A percentile compares a stretch with the other conserved stretches of the same genome.
phyloP scores from a whole-genome alignment of 768 basidiomycete genomes.

The Rhizopogon salebrosus region DNA sequence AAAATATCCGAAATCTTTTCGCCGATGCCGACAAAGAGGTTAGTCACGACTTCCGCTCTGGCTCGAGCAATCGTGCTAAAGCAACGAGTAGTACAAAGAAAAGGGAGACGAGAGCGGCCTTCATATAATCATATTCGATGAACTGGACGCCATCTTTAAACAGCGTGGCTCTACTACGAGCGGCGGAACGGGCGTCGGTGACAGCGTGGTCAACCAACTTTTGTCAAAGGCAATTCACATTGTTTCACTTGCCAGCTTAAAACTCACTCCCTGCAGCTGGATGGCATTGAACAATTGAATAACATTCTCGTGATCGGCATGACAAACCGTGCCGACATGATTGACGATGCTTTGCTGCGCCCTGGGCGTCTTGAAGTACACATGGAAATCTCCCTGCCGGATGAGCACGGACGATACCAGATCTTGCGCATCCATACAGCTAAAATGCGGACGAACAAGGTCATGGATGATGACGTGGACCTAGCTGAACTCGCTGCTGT shows the following conservation, averaged over 20 bases:
- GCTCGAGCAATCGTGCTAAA: constrained; percentile 1
- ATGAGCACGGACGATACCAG: constrained; percentile 87
- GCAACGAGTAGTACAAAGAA: constrained; percentile 75
- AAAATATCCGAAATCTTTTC: constrained; percentile 96
- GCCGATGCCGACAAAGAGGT: constrained; percentile 98
- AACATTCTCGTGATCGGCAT: constrained; percentile 99
- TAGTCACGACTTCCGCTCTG: not conserved
- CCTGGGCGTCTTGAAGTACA: constrained; percentile 99
- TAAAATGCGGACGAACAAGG: constrained; percentile 88
- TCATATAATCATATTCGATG: constrained; percentile 99
- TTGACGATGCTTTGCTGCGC: constrained; percentile 94
- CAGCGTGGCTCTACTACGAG: constrained; percentile 92
- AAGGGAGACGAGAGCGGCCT: constrained; percentile 96
- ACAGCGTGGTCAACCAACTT: constrained; percentile 97
- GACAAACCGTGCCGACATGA: constrained; percentile 98
- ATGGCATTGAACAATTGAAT: constrained; percentile 97
- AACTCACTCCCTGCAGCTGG: constrained; percentile 62
- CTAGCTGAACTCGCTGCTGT: constrained; percentile 70
- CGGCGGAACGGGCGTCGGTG: constrained; percentile 94
- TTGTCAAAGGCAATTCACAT: constrained; percentile 76
- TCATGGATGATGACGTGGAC: constrained; percentile 86
- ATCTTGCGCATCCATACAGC: constrained; percentile 93
- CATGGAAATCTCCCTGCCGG: constrained; percentile 98
- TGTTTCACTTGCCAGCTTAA: not conserved
- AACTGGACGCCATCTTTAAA: constrained; percentile 97